Conservation (phyloP, 495 filamentous ascomycete genomes). For the Penicillium mononematosum region DNA sequence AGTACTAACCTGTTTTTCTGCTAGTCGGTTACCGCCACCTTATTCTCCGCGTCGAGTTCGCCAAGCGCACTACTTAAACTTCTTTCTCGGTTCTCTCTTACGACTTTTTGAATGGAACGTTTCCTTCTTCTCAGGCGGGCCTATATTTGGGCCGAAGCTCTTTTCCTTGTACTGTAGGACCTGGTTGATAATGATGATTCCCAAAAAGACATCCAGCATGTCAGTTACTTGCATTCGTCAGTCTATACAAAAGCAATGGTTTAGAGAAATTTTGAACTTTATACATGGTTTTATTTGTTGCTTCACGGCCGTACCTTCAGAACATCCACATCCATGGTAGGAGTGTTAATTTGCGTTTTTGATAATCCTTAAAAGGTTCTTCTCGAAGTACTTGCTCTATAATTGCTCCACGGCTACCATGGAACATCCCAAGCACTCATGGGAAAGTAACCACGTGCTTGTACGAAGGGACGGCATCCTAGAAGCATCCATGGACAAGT, state of each 20-base stretch:
- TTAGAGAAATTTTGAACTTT: slow-evolving; percentile 25
- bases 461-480: not conserved
- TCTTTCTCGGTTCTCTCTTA: slow-evolving; percentile 27
- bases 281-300: slow-evolving; percentile 8
- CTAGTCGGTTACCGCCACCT: slow-evolving; percentile 82
- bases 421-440: not conserved
- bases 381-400: not conserved
- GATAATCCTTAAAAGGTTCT: not conserved
- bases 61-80: slow-evolving; percentile 69
- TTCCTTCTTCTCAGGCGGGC: slow-evolving; percentile 41
- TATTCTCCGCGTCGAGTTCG: slow-evolving; percentile 88
- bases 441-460: slow-evolving; percentile 1
- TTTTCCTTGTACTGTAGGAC: slow-evolving; percentile 46
- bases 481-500: not conserved
- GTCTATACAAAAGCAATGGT: slow-evolving; percentile 40
- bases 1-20: slow-evolving; percentile 27
- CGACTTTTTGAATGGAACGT: slow-evolving; percentile 28
- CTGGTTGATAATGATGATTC: slow-evolving; percentile 47
- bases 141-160: slow-evolving; percentile 34
- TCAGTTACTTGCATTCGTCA: slow-evolving; percentile 40
- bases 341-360: not conserved
- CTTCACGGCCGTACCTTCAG: not conserved
- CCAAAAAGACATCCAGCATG: slow-evolving; percentile 39
- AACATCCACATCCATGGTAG: not conserved
- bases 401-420: slow-evolving; percentile 8